Evolutionary conservation across 2,329 filamentous ascomycete genomes (phyloP), one percentile per base, ranked within the genome.

Genomic region (Sarocladium kiliense): DNA sequence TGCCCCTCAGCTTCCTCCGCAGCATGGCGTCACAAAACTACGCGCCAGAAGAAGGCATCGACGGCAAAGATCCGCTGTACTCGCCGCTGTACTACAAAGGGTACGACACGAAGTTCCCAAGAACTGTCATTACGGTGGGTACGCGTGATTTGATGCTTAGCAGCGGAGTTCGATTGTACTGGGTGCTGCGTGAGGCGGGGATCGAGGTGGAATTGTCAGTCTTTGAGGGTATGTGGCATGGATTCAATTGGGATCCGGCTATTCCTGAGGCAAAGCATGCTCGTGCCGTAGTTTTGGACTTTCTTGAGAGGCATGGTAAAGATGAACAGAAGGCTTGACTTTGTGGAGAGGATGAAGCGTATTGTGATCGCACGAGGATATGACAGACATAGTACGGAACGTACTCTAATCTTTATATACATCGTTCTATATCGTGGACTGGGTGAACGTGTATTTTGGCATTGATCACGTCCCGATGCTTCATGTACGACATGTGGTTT

Each of bases 151-250:
- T 41, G 10, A 41, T 41, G 37, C 37, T 41, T n/a, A 41, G 37
- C n/a, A 12, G 11, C 37, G 37, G 11, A 18, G n/a, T 19, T 7
- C 45, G 45, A 23, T 16, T 50, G 2, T 32, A 50, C 25, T 50
- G 45, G 45, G 30, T 30, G 45, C 45, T 50, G n/a, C 25, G 45
- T n/a, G 45, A 50, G 25, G 45, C 45, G 10, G 45, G 45, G 12
- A 21, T 50, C n/a, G 45, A 50, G 30, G 30, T 34, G n/a, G 45
- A 50, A 34, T 30, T 50, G 45, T 23, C 27, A 12, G 45, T 50
- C 10, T 25, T n/a, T 9, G 45, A 50, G 45, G 45, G 45, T n/a
- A 50, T 50, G 45, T 50, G 45, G 45, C 45, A 50, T 30, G 45
- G 45, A 10, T 50, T 50, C 45, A 34, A 30, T 30, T 50, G 45